Evolutionary conservation across 2,329 filamentous ascomycete genomes (phyloP), one percentile per base, ranked within the genome.

Genomic region (Decorospora gaudefroyi): DNA sequence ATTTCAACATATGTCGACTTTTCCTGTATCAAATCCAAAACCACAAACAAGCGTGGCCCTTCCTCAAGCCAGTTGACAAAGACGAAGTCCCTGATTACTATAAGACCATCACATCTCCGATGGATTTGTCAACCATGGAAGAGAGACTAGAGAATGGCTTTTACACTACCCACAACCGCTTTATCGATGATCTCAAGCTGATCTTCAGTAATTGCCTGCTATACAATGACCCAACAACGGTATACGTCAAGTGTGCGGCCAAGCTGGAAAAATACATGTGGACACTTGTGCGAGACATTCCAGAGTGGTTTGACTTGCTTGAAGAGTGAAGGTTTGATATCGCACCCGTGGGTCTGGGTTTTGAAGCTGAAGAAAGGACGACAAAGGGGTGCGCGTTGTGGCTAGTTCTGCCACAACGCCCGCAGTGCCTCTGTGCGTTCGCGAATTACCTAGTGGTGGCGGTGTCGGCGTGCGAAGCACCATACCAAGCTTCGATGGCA

Each of bases 61-160:
- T 99, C 76, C 80, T 92, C 16, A 82, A 89, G 15, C 92, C 93
- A 0, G 92, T 99, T 55, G 96, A 93, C 68, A 85, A 86, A 57
- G 92, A 97, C 62, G 93, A 97, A 58, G 92, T 97, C 0, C 85
- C 89, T 10, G 93, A 97, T 70, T 97, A 97, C 73, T 97, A 96
- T 75, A 89, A 96, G 47, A 90, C 96, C 46, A 96, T 97, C 75
- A 90, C 90, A 67, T 87, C 95, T 68, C 92, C 92, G 18, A 97
- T 97, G 92, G 92, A 96, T 67, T 77, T 96, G 36, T 85, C 82
- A 35, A 96, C 90, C 13, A 96, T 97, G 91, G 93, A 97, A 72
- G 84, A 82, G 59, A 95, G 95, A 72, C 85, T 96, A 51, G 90
- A 96, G 65, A 88, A 89, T 18, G 93, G 96, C 72, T 82, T 91